A percentile compares a stretch with the other conserved stretches of the same genome.
phyloP scores from a whole-genome alignment of 2,329 filamentous ascomycete genomes.

The Rhynchosporium agropyri region DNA sequence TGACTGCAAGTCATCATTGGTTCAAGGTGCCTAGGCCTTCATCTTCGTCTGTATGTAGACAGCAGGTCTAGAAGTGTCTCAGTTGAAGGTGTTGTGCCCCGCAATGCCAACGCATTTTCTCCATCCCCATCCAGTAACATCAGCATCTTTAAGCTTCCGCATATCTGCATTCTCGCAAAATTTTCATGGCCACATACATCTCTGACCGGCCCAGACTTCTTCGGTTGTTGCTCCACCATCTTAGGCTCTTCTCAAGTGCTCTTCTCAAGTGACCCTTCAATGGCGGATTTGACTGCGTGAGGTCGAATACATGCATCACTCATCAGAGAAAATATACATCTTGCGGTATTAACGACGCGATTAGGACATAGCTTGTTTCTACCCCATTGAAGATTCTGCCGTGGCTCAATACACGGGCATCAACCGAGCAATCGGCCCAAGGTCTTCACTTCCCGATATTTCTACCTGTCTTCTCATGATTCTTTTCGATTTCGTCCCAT shows the following conservation, averaged over 20 bases:
- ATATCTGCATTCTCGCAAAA: constrained; percentile 54
- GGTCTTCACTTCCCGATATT: constrained; percentile 52
- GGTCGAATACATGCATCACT: constrained; percentile 18
- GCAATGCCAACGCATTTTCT: constrained; percentile 28
- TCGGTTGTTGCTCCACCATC: constrained; percentile 53
- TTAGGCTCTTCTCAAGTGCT: constrained; percentile 52
- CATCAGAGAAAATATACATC: constrained; percentile 46
- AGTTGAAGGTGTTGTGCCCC: background rate
- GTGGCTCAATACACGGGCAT: constrained; percentile 53
- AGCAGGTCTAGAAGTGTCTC: background rate
- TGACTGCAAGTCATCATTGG: background rate
- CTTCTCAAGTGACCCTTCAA: constrained; percentile 55
- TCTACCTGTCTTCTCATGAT: constrained; percentile 54
- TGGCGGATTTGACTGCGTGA: constrained; percentile 52
- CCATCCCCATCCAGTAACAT: constrained; percentile 49
- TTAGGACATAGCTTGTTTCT: constrained; percentile 55
- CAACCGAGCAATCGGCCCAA: constrained; percentile 51
- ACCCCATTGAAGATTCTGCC: constrained; percentile 48
- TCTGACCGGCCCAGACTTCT: constrained; percentile 52
- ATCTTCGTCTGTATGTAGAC: background rate
- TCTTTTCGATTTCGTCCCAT: constrained; percentile 52
- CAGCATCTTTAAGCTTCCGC: constrained; percentile 44
- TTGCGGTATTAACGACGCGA: constrained; percentile 54
- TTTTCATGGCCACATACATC: constrained; percentile 46
- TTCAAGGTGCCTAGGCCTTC: background rate